A percentile compares a stretch with the other conserved stretches of the same genome.
These are phyloP conservation scores for Melaleuca alternifolia DNA, from an alignment of 345 rosid species.

Conservation along the genomic window DNA sequence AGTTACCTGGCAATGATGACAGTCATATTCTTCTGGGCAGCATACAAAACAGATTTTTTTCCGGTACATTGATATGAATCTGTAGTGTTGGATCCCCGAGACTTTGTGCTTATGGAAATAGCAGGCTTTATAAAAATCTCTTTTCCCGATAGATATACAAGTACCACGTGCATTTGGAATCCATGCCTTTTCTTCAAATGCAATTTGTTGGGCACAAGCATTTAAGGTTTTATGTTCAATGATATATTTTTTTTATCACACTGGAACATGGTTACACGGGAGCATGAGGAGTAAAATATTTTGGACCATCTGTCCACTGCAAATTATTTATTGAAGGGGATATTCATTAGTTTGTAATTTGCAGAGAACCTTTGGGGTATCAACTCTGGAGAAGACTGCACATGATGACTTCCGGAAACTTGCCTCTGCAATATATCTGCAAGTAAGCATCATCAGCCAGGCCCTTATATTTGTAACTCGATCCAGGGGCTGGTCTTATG, in stretches of 20 bases:
- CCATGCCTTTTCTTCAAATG: neutral
- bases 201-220: neutral
- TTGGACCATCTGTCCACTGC: neutral
- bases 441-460: conserved; percentile 96
- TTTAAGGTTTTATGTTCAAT: neutral
- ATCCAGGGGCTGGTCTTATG: conserved; percentile 90
- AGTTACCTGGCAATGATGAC: conserved; percentile 98
- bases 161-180: neutral
- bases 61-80: conserved; percentile 33
- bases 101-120: neutral
- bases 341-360: conserved; percentile 2
- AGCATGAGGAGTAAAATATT: neutral
- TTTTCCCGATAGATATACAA: neutral
- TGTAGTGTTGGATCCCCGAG: neutral
- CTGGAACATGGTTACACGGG: neutral
- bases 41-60: conserved; percentile 88
- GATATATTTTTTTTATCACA: neutral
- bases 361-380: conserved; percentile 73
- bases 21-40: conserved; percentile 94
- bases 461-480: conserved; percentile 95
- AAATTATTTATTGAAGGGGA: neutral
- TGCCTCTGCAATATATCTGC: conserved; percentile 92
- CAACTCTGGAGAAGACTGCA: conserved; percentile 81
- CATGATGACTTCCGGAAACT: conserved; percentile 89
- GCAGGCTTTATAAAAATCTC: neutral